A percentile compares a stretch with the other conserved stretches of the same genome.
phyloP scores from a whole-genome alignment of 2,329 filamentous ascomycete genomes.

The Chaetomium olivaceum region DNA sequence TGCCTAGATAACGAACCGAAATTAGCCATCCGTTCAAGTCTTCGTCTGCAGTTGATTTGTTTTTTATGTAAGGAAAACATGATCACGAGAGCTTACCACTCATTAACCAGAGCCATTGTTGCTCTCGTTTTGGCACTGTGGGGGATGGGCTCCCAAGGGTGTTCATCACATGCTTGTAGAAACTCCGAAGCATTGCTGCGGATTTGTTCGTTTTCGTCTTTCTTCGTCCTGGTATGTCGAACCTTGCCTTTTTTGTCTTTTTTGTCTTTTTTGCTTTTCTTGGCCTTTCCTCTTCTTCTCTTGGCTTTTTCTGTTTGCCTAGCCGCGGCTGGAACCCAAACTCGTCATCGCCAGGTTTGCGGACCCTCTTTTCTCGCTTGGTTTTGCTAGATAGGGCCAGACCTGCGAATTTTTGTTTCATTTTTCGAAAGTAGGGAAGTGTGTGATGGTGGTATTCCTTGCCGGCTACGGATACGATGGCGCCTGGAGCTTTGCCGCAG shows the following conservation, averaged over 20 bases:
- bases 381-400: neutral
- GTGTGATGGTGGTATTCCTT: neutral
- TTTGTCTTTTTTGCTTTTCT: neutral
- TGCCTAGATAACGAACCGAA: slow-evolving; percentile 1
- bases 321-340: slow-evolving; percentile 17
- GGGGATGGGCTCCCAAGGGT: slow-evolving; percentile 21
- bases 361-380: neutral
- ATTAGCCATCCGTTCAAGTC: neutral
- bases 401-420: neutral
- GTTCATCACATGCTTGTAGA: slow-evolving; percentile 14
- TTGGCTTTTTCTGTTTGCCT: neutral
- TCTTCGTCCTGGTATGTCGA: neutral
- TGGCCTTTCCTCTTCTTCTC: neutral
- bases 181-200: slow-evolving; percentile 6
- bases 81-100: slow-evolving; percentile 3
- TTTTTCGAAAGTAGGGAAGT: neutral
- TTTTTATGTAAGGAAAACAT: neutral
- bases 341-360: slow-evolving; percentile 23
- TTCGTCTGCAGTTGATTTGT: neutral
- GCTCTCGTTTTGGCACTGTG: slow-evolving; percentile 25
- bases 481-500: neutral
- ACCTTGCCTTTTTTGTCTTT: neutral
- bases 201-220: neutral
- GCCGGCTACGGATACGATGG: neutral
- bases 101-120: slow-evolving; percentile 13